Evolutionary conservation across 306 rosid genomes (phyloP).

Genomic region (Sindora glabra): DNA sequence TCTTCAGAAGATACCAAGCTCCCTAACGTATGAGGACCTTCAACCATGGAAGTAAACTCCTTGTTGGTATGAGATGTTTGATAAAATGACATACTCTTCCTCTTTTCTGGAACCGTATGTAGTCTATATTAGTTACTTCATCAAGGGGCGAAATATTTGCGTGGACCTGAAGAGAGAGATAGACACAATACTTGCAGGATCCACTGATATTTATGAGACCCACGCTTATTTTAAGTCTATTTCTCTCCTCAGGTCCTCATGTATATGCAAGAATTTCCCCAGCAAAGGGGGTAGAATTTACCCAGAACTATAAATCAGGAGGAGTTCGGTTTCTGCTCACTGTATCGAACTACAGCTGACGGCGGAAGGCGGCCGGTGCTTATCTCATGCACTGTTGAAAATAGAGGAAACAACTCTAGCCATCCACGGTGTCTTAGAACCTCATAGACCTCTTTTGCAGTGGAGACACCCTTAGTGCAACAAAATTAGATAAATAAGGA

Average conservation of each 20-base stretch:
- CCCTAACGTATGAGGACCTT: neutral
- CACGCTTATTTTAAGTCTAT: too few relatives aligned
- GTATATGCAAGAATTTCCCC: too few relatives aligned
- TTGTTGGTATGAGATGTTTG: neutral
- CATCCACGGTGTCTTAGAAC: slow-evolving; percentile 76
- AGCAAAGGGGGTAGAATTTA: too few relatives aligned
- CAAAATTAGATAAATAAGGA: slow-evolving; percentile 3
- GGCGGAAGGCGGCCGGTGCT: slow-evolving; percentile 76
- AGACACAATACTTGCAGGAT: too few relatives aligned
- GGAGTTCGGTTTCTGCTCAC: slow-evolving; percentile 37
- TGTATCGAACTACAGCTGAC: slow-evolving; percentile 66
- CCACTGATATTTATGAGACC: too few relatives aligned
- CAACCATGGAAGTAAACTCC: slow-evolving; percentile 9
- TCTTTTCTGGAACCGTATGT: neutral
- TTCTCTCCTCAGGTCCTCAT: too few relatives aligned
- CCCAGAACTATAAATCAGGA: slow-evolving; percentile 11
- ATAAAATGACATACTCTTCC: neutral
- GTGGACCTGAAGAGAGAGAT: too few relatives aligned
- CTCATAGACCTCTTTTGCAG: slow-evolving; percentile 80
- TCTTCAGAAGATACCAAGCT: slow-evolving; percentile 5
- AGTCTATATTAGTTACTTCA: neutral
- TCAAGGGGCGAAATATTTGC: too few relatives aligned
- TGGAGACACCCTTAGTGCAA: slow-evolving; percentile 71
- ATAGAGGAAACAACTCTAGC: slow-evolving; percentile 74
- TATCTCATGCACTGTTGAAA: slow-evolving; percentile 76